Percentiles rank a stretch among this genome's conserved stretches.
Evolutionary conservation across 108 stramenopile species (phyloP).

Genomic region (Schizochytrium sp.): DNA sequence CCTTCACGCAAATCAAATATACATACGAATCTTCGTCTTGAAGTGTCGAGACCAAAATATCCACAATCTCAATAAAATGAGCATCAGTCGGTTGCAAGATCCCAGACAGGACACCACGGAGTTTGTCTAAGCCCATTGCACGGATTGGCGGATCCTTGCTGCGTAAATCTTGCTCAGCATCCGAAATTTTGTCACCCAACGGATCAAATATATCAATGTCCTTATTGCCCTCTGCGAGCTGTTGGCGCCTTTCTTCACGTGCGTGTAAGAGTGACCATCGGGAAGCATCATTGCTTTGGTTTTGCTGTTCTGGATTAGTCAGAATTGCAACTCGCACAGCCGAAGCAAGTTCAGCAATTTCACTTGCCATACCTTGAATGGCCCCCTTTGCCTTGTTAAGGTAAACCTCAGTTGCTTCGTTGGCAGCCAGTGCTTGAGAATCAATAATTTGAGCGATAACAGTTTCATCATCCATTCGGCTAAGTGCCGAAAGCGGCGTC

Average conservation of each 20-base stretch:
- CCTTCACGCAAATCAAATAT: conserved; percentile 13
- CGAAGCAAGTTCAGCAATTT: conserved; percentile 6
- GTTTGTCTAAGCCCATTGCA: conserved; percentile 54
- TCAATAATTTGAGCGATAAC: not conserved
- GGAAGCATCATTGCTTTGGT: not conserved
- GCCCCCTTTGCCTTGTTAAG: not conserved
- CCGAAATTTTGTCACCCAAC: not conserved
- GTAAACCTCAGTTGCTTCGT: not conserved
- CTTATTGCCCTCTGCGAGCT: not conserved
- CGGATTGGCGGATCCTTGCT: conserved; percentile 35
- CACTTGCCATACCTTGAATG: not conserved
- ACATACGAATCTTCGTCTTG: conserved; percentile 43
- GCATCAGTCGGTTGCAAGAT: not conserved
- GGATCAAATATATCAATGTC: not conserved
- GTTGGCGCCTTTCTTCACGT: too few species aligned
- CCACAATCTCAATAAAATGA: conserved; percentile 27
- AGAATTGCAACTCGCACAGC: conserved; percentile 35
- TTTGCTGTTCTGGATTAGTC: not conserved
- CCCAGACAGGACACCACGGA: not conserved
- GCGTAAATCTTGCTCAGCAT: not conserved
- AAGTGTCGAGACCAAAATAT: not conserved
- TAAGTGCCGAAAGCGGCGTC: conserved; percentile 7
- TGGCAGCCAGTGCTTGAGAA: not conserved
- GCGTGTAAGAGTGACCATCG: not conserved
- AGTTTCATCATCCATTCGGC: not conserved